These are phyloP conservation scores for Colletotrichum spinosum DNA, from an alignment of 2,329 filamentous ascomycete genomes.

Conservation along the genomic window DNA sequence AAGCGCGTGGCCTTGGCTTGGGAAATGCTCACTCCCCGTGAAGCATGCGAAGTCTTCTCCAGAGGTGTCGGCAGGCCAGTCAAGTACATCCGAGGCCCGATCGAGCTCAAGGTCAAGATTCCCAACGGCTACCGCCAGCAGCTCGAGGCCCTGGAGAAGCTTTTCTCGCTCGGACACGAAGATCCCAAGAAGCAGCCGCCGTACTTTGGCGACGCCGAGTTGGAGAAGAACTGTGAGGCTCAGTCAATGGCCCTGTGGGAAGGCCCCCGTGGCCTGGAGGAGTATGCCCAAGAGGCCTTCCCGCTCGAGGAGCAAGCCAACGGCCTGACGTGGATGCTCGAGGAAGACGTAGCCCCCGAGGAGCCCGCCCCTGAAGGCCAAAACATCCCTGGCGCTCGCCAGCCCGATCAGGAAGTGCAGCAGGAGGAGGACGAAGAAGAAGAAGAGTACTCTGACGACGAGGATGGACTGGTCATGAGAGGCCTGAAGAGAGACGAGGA, in stretches of 20 bases:
- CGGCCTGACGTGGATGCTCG: conserved; percentile 90
- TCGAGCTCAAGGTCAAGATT: conserved; percentile 87
- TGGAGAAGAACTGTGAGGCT: conserved; percentile 75
- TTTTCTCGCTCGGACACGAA: conserved; percentile 64
- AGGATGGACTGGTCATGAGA: conserved; percentile 69
- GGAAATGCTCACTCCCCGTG: conserved; percentile 84
- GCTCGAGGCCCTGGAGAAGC: conserved; percentile 75
- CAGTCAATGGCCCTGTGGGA: conserved; percentile 90
- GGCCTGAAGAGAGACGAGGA: conserved; percentile 68
- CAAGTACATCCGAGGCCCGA: conserved; percentile 80
- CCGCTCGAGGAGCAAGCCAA: conserved; percentile 95
- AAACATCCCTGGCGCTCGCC: conserved; percentile 40
- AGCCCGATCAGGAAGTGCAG: conserved; percentile 43
- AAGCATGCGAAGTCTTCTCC: conserved; percentile 85
- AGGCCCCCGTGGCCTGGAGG: conserved; percentile 88
- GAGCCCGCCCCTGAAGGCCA: conserved; percentile 39
- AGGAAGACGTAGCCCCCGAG: conserved; percentile 55
- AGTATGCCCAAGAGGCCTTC: conserved; percentile 95
- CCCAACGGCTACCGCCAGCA: conserved; percentile 91
- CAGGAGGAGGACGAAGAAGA: conserved; percentile 56
- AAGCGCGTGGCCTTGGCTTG: conserved; percentile 88
- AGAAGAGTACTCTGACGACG: conserved; percentile 60
- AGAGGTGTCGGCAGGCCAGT: conserved; percentile 83
- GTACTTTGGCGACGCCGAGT: conserved; percentile 69
- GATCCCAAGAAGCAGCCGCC: conserved; percentile 69